Conservation (phyloP, 2,329 filamentous ascomycete species). For the Talaromyces verruculosus region DNA sequence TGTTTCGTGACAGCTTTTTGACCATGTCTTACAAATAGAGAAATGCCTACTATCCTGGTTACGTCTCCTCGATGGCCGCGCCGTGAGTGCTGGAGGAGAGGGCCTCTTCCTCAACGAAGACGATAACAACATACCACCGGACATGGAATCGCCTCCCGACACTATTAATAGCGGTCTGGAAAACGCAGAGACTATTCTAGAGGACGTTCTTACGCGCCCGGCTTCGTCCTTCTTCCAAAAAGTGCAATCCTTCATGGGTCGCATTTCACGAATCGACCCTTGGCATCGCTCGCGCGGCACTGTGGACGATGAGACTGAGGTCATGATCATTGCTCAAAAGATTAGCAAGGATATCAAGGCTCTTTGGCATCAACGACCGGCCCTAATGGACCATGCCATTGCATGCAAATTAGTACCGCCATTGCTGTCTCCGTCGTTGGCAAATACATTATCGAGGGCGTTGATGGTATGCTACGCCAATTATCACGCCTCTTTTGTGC, state of each 20-base stretch:
- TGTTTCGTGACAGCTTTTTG: background rate
- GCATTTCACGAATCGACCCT: slow-evolving; percentile 57
- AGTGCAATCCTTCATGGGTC: slow-evolving; percentile 58
- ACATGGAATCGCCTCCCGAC: slow-evolving; percentile 24
- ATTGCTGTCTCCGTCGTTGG: slow-evolving; percentile 52
- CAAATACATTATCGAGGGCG: slow-evolving; percentile 53
- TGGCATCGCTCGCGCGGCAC: slow-evolving; percentile 59
- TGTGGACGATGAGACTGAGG: slow-evolving; percentile 59
- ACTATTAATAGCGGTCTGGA: slow-evolving; percentile 23
- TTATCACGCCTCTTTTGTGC: slow-evolving; percentile 57
- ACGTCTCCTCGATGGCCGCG: slow-evolving; percentile 55
- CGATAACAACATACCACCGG: slow-evolving; percentile 38
- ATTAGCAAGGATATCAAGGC: slow-evolving; percentile 54
- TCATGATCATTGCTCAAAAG: slow-evolving; percentile 55
- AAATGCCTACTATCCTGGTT: slow-evolving; percentile 56
- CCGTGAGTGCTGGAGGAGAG: slow-evolving; percentile 58
- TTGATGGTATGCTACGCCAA: slow-evolving; percentile 59
- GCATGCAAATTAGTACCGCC: slow-evolving; percentile 52
- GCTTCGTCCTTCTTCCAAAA: slow-evolving; percentile 60
- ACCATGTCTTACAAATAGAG: slow-evolving; percentile 34
- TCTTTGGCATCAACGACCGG: slow-evolving; percentile 53
- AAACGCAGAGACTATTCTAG: slow-evolving; percentile 51
- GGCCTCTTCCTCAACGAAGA: slow-evolving; percentile 54
- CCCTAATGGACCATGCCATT: slow-evolving; percentile 58
- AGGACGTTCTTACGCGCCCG: slow-evolving; percentile 57